Conservation (phyloP, 805 yeast genomes). For the Nakazawaea molendinolei region DNA sequence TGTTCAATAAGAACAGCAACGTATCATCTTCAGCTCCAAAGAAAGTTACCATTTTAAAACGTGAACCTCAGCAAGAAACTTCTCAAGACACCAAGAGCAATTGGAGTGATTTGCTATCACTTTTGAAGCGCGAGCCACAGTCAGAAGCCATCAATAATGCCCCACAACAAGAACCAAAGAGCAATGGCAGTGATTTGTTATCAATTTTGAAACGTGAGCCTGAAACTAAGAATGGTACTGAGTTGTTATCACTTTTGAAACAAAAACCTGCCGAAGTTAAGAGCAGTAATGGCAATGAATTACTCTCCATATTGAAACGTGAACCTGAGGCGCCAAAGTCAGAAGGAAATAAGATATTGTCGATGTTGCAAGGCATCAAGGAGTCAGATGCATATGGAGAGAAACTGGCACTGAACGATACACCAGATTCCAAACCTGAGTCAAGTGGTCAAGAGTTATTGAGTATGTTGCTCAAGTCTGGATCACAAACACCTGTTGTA, state of each 20-base stretch:
- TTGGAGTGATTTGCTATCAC: slow-evolving; percentile 1
- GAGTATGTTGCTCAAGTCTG: slow-evolving; percentile 1
- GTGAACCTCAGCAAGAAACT: background rate
- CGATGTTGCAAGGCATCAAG: too few species aligned
- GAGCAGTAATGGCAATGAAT: background rate
- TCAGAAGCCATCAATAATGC: background rate
- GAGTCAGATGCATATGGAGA: too few species aligned
- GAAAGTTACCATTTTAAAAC: slow-evolving; percentile 1
- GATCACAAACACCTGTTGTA: background rate
- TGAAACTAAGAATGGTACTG: background rate
- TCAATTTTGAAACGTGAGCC: background rate
- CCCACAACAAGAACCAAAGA: background rate
- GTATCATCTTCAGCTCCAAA: background rate
- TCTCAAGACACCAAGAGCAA: background rate
- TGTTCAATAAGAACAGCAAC: slow-evolving; percentile 12
- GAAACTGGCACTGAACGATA: too few species aligned
- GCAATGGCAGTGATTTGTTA: too few species aligned
- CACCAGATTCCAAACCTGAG: too few species aligned
- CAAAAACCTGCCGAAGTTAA: slow-evolving; percentile 3
- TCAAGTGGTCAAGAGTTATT: slow-evolving; percentile 2
- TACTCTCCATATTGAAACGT: too few species aligned
- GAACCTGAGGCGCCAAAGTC: too few species aligned
- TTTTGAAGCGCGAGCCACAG: slow-evolving; percentile 5
- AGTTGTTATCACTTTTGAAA: background rate
- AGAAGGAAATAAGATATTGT: too few species aligned